These are phyloP conservation scores for Aspergillus sp. DNA, from an alignment of 2,329 filamentous ascomycete genomes.

Conservation along the genomic window DNA sequence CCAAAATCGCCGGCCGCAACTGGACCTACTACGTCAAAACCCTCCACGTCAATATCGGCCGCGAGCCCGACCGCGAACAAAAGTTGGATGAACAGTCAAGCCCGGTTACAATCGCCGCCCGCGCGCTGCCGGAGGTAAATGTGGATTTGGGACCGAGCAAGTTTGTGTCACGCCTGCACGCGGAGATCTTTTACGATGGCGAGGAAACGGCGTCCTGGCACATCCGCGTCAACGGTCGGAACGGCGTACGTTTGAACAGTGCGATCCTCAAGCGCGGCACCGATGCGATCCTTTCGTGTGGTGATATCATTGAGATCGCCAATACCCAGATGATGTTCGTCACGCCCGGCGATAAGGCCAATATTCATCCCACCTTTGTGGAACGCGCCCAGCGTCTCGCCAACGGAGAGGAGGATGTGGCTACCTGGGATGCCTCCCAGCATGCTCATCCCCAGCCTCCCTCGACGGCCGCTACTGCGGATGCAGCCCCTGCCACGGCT, in stretches of 20 bases:
- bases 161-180: slow-evolving; percentile 75
- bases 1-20: slow-evolving; percentile 53
- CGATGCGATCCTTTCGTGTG: slow-evolving; percentile 71
- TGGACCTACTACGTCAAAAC: slow-evolving; percentile 56
- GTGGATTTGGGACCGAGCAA: slow-evolving; percentile 88
- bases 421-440: slow-evolving; percentile 38
- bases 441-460: slow-evolving; percentile 41
- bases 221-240: slow-evolving; percentile 84
- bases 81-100: slow-evolving; percentile 48
- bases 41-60: slow-evolving; percentile 52
- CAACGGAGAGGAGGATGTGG: slow-evolving; percentile 41
- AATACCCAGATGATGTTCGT: slow-evolving; percentile 99
- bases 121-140: slow-evolving; percentile 61
- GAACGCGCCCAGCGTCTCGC: slow-evolving; percentile 61
- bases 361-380: slow-evolving; percentile 69
- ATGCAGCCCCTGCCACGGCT: slow-evolving; percentile 25
- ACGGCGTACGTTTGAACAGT: slow-evolving; percentile 84
- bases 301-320: slow-evolving; percentile 87
- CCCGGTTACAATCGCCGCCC: slow-evolving; percentile 47
- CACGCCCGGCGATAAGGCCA: slow-evolving; percentile 73
- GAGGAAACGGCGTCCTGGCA: slow-evolving; percentile 70
- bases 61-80: slow-evolving; percentile 50
- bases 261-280: slow-evolving; percentile 66
- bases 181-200: slow-evolving; percentile 72
- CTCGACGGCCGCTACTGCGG: slow-evolving; percentile 20